Percentiles rank a stretch among this genome's conserved stretches.
These are phyloP conservation scores for Fusarium sp. DNA, from an alignment of 2,329 filamentous ascomycete genomes.

Conservation along the genomic window DNA sequence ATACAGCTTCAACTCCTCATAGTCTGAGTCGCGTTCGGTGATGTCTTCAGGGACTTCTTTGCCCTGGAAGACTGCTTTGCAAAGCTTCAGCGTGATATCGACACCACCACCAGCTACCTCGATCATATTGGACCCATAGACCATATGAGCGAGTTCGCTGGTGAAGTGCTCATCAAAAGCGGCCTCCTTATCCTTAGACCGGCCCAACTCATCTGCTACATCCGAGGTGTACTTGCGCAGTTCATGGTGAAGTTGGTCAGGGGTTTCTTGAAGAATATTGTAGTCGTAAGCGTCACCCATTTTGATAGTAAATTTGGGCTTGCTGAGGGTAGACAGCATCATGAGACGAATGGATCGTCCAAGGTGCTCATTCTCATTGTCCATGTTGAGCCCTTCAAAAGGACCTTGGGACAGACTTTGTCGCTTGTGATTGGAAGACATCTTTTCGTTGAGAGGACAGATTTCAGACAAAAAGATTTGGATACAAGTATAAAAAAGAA, in stretches of 20 bases:
- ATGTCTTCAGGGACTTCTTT: background rate
- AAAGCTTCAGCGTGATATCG: conserved; percentile 1
- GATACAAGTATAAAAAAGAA: too few species aligned
- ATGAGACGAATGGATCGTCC: background rate
- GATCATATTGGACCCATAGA: conserved; percentile 30
- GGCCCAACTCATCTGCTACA: background rate
- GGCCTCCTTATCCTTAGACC: background rate
- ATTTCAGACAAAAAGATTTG: too few species aligned
- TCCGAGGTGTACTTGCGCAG: background rate
- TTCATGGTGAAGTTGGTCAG: background rate
- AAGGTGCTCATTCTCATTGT: background rate
- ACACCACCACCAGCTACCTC: conserved; percentile 6
- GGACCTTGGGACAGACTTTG: background rate
- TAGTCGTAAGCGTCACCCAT: background rate
- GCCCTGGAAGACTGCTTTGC: conserved; percentile 2
- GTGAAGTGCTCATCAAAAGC: background rate
- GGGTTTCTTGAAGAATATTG: background rate
- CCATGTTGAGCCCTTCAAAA: background rate
- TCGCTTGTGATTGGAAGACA: background rate
- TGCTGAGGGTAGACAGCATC: background rate
- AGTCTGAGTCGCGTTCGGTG: background rate
- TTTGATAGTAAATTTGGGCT: background rate
- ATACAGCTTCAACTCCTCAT: background rate
- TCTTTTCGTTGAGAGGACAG: too few species aligned
- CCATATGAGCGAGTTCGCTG: background rate